Base-by-base conservation (phyloP, 768 basidiomycete genomes). In the Podaxis mareebaensis region DNA sequence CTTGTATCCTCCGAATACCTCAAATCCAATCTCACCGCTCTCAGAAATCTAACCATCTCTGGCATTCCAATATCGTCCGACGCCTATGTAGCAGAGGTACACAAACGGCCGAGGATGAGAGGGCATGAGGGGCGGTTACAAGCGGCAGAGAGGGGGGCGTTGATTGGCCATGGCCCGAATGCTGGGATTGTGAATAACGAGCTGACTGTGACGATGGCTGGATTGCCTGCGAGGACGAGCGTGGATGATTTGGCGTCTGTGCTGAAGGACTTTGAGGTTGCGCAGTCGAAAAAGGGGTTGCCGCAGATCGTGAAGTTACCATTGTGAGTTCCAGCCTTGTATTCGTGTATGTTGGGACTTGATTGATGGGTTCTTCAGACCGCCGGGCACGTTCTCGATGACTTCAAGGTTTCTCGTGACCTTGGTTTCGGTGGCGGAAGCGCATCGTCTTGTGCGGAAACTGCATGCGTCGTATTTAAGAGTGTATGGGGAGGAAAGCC, bases 381-480 rank as follows among this genome's bases (percentile, higher is more conserved):
- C 78, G 33, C 57, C 74, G 20, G 68, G 67, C 22, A 69, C 73
- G 40, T 85, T 83, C 67, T 75, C 80, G 5, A 49, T 83, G 61
- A 77, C 75, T 66, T 80, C 86, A 26, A 82, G 84, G 53, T 85
- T 83, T 66, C 66, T 87, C 10, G 77, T 93, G 28, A 84, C 83
- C 38, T 73, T 89, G 58, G 71, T 75, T 2, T 84, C 85, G 0
- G 74, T 79, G 17, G 79, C 89, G 8, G 89, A 93, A 68, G 92
- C 92, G 1, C 84, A 90, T 67, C 84, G 83, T 58, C 74, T 93
- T 26, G 87, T 86, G 20, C 85, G 89, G 55, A 72, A 77, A 40
- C 64, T 88, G 51, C 90, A 94, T 71, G 81, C 85, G 79, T 86
- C 83, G 0, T 74, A 76, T 39, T 84, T 76, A 63, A 73, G 68